Evolutionary conservation across 257 asterid genomes (phyloP).

Genomic region (Solanum piurae): DNA sequence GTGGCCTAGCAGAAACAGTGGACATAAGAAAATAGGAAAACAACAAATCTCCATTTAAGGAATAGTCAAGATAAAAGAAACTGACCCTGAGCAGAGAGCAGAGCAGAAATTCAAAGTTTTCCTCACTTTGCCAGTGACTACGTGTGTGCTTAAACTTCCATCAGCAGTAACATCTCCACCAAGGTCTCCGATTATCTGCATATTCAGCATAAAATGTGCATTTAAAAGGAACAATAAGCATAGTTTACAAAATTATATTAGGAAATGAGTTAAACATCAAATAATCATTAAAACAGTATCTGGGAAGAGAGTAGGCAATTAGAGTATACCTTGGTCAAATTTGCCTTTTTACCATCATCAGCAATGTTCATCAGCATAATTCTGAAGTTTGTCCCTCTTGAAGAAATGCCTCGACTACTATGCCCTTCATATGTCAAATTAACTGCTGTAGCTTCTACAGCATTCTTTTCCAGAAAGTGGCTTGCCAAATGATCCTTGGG

Average conservation of each 20-base stretch:
- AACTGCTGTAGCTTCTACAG: conserved; percentile 18
- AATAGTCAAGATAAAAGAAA: neutral
- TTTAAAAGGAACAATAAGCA: neutral
- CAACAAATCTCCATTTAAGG: neutral
- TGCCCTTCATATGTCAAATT: conserved; percentile 15
- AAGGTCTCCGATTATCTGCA: conserved; percentile 63
- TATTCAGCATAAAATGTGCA: conserved; percentile 6
- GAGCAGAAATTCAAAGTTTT: conserved; percentile 72
- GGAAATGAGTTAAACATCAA: neutral
- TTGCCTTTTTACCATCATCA: conserved; percentile 57
- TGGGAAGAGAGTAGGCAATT: neutral
- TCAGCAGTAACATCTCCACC: conserved; percentile 82
- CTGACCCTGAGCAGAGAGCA: conserved; percentile 96
- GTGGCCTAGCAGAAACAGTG: neutral
- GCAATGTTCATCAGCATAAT: conserved; percentile 90
- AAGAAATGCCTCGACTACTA: conserved; percentile 9
- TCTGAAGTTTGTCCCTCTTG: conserved; percentile 17
- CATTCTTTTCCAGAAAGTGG: conserved; percentile 18
- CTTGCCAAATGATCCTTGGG: conserved; percentile 9
- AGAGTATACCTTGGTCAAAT: conserved; percentile 56
- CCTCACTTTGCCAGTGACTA: conserved; percentile 77
- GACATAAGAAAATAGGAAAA: neutral
- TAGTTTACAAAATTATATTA: neutral
- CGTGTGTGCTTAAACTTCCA: conserved; percentile 70
- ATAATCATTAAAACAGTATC: neutral